Base-by-base conservation (phyloP, 345 rosid species). In the Populus tremula region DNA sequence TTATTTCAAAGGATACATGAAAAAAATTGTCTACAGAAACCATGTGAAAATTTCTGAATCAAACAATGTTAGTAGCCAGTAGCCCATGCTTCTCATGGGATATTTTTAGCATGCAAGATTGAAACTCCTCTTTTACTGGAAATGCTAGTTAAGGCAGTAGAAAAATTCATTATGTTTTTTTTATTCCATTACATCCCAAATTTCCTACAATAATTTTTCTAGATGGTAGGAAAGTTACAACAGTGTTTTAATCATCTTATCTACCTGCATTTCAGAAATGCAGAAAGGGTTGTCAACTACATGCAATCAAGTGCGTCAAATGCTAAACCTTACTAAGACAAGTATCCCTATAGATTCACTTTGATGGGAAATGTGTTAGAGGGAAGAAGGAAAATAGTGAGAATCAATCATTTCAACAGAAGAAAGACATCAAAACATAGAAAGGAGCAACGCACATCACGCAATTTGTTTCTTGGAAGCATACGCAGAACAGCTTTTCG, bases 401-500 rank as follows among this genome's bases (percentile, higher is more conserved):
- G 39, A 29, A 56, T 12, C 14, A 21, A 61, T 39, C 38, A 73
- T 53, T 53, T 53, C n/a, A 53, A 49, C 54, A 53, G 59, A 53
- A 18, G 23, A 53, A 53, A 53, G 20, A 53, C 18, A 53, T 53
- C 59, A 53, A 53, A 18, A 53, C 18, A 53, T n/a, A 17, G 2
- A 50, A 20, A 41, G 25, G 35, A 36, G 39, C 17, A 68, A 78
- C 97, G 86, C 76, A 94, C 98, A 87, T 94, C 94, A 69, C 98
- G 95, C 80, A 96, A 76, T 84, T 93, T 96, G 87, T 96, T 96
- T 81, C 91, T 91, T 9, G 98, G 99, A 80, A 96, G 98, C 99
- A 94, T 96, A 53, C 97, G 98, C 36, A 93, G 76, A 74, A 96
- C 94, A 80, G 99, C 98, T 86, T 96, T 96, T 73, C 97, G 98